Evolutionary conservation across 2,329 filamentous ascomycete species (phyloP), one percentile per base, ranked within the genome.

Genomic region (Neurospora crassa): DNA sequence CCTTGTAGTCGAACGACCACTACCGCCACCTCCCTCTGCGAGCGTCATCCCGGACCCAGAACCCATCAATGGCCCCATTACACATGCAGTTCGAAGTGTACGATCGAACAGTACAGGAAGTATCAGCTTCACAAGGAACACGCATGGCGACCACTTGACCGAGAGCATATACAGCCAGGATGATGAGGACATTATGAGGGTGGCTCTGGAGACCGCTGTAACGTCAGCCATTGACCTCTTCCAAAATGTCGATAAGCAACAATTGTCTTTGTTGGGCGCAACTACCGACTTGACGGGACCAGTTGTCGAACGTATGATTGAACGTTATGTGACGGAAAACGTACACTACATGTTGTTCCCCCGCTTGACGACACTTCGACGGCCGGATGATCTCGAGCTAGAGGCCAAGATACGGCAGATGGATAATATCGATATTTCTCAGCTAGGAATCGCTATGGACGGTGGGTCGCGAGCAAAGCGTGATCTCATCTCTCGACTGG

Each of bases 221-320:
- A 97, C 93, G 11, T 89, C 92, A 11, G 96, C 94, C 0, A 98
- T 99, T 75, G 96, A 99, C 77, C 86, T 98, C 1, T 99, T 99
- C 75, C 95, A 98, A 77, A 90, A 90, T 72, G 95, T 99, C 6
- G 96, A 99, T 79, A 97, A 97, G 79, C 93, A 97, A 77, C 96
- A 98, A 77, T 84, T 99, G 40, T 97, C 95, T 3, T 86, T 97
- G 43, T 85, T 99, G 5, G 96, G 94, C 20, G 92, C 94, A 5
- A 97, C 94, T 1, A 99, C 96, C 2, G 94, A 97, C 78, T 83
- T 99, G 69, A 98, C 96, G 0, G 95, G 96, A 0, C 93, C 94
- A 1, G 83, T 96, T 10, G 94, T 99, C 1, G 96, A 99, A 82
- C 90, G 92, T 73, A 86, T 99, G 77, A 97, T 99, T 74, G 96